phyloP scores from a whole-genome alignment of 805 yeast species.

The Metschnikowia gelsemii region DNA sequence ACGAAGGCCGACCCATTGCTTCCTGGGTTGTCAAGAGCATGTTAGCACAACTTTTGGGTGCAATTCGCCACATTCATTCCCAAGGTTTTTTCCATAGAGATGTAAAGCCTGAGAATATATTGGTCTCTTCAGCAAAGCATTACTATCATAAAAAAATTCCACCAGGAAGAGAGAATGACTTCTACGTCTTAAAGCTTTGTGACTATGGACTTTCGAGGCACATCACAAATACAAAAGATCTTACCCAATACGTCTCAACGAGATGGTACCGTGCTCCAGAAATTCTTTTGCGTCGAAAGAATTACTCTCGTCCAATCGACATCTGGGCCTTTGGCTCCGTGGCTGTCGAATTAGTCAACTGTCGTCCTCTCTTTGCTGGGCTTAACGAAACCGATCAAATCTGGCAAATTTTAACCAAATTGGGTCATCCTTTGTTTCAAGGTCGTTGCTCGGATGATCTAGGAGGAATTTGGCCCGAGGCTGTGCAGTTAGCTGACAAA shows the following conservation, averaged over 20 bases:
- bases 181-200: constrained; percentile 68
- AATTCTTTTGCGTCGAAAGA: constrained; percentile 60
- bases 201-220: constrained; percentile 79
- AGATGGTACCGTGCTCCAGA: constrained; percentile 89
- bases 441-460: constrained; percentile 25
- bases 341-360: constrained; percentile 68
- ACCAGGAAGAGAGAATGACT: constrained; percentile 35
- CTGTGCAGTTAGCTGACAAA: constrained; percentile 48
- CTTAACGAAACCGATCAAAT: constrained; percentile 75
- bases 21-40: constrained; percentile 62
- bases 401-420: constrained; percentile 58
- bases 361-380: constrained; percentile 84
- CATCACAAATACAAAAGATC: constrained; percentile 50
- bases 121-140: constrained; percentile 58
- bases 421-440: constrained; percentile 68
- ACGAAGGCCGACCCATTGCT: constrained; percentile 55
- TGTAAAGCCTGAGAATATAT: constrained; percentile 89
- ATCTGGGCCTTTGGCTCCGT: constrained; percentile 87
- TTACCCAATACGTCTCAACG: constrained; percentile 77
- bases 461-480: constrained; percentile 78
- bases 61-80: constrained; percentile 77
- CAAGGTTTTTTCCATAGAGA: constrained; percentile 79
- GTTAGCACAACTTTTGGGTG: constrained; percentile 68
- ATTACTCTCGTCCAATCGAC: constrained; percentile 69
- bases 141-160: constrained; percentile 53